Percentiles rank a stretch among this genome's conserved stretches.
phyloP scores from a whole-genome alignment of 352 stramenopile genomes.

The Peronospora farinosa region DNA sequence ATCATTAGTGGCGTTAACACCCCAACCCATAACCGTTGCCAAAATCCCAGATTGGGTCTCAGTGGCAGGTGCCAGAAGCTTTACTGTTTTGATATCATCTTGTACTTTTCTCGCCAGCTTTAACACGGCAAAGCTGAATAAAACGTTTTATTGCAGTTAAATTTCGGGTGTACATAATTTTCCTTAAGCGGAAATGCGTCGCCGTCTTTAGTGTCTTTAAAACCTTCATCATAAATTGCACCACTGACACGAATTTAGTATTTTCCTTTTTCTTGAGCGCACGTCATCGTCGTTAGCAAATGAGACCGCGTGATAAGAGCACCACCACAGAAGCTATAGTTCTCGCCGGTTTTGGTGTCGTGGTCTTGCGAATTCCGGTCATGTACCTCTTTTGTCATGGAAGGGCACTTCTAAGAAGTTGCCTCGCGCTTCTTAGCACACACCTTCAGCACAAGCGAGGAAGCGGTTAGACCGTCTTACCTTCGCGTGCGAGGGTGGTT shows the following conservation, averaged over 20 bases:
- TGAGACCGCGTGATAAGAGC: constrained; percentile 19
- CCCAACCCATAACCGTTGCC: constrained; percentile 23
- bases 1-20: constrained; percentile 9
- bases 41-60: constrained; percentile 15
- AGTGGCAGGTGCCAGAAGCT: constrained; percentile 16
- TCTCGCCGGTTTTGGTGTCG: constrained; percentile 11
- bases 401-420: no score
- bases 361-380: constrained; percentile 28
- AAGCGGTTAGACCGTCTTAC: no score
- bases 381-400: constrained; percentile 38
- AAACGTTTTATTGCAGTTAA: constrained; percentile 17
- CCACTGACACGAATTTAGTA: constrained; percentile 24
- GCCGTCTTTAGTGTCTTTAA: not conserved
- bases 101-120: constrained; percentile 22
- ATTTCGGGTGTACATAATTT: constrained; percentile 46
- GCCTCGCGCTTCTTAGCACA: no score
- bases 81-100: constrained; percentile 14
- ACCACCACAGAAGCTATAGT: constrained; percentile 23
- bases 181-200: no score
- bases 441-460: no score
- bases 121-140: constrained; percentile 34
- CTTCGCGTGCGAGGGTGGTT: no score
- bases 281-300: constrained; percentile 26
- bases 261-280: constrained; percentile 1
- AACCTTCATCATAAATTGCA: not conserved